Base-by-base conservation (phyloP, 83 land plant genomes). In the Picea abies region DNA sequence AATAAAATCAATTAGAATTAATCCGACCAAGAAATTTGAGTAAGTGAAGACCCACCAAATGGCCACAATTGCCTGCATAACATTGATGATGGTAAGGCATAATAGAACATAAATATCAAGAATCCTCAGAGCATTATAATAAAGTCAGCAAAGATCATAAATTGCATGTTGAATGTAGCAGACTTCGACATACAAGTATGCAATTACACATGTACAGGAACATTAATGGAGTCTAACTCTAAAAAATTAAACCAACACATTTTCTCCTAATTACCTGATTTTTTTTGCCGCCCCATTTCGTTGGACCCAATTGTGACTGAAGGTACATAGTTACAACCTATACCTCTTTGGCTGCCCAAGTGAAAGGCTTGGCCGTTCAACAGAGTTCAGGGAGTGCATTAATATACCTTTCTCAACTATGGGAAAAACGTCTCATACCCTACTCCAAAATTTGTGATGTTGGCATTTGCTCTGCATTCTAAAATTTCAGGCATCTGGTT, bases 291-390 rank as follows among this genome's bases (percentile, higher is more conserved):
- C 12, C 77, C 77, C 77, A 44, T 39, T 70, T 70, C 16, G 77
- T 44, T n/a, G 56, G 22, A 73, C 77, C 26, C 25, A 44, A 15
- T 72, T n/a, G 58, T 44, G 77, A 73, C 16, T 44, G 56, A 20
- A 73, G 70, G 56, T 73, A 44, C 77, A 73, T 2, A 44, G 77
- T 73, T 73, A 44, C 56, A 73, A 73, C 77, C 56, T 73, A 73
- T 22, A 44, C 52, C 76, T 35, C 47, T 47, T 73, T 44, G n/a
- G 22, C 77, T 12, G 25, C 56, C 47, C 49, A n/a, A 23, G 52
- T n/a, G 49, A 52, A 19, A 73, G 47, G 77, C 56, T 52, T 52
- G 56, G 56, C 12, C 56, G 56, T 20, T 73, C 47, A 52, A 73
- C 23, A 73, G 10, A 73, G 56, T 73, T 73, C 26, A 73, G 56